phyloP scores from a whole-genome alignment of 139 green algal species.

The Zygnema cylindricum region DNA sequence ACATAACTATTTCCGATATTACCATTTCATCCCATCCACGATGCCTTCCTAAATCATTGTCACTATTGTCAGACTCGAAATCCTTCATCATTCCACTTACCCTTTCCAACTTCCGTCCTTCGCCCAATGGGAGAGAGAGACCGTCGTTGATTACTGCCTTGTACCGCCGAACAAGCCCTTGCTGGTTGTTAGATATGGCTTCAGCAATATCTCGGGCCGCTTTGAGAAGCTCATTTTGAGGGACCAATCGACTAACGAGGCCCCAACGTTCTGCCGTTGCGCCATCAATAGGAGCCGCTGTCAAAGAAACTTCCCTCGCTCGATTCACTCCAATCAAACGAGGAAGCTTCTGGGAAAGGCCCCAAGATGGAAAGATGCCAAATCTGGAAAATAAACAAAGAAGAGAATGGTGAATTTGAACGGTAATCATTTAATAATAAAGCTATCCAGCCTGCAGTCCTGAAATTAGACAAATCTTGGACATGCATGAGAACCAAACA shows the following conservation, averaged over 20 bases:
- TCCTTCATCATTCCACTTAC: slow-evolving; percentile 2
- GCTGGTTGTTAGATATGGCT: slow-evolving; percentile 28
- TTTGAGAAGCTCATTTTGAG: slow-evolving; percentile 39
- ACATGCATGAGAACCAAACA: too few relatives aligned
- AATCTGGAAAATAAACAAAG: slow-evolving; percentile 15
- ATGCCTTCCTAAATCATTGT: too few relatives aligned
- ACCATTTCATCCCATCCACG: too few relatives aligned
- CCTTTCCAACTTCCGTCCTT: slow-evolving; percentile 47
- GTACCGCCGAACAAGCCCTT: slow-evolving; percentile 47
- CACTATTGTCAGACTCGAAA: too few relatives aligned
- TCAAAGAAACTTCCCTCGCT: slow-evolving; percentile 53
- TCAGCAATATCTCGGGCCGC: slow-evolving; percentile 25
- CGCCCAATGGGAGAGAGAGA: slow-evolving; percentile 30
- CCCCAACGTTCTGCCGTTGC: slow-evolving; percentile 54
- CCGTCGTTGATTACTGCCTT: slow-evolving; percentile 63
- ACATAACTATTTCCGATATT: neutral
- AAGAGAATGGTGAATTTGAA: too few relatives aligned
- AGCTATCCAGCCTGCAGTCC: too few relatives aligned
- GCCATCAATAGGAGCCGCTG: slow-evolving; percentile 47
- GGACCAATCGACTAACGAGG: slow-evolving; percentile 50
- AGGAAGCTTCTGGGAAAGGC: slow-evolving; percentile 66
- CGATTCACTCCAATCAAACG: slow-evolving; percentile 62
- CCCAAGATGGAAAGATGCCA: slow-evolving; percentile 55
- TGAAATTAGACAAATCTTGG: too few relatives aligned
- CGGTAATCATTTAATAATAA: too few relatives aligned